Percentiles rank a stretch among this genome's conserved stretches.
These are phyloP conservation scores for Geranium rotundifolium DNA, from an alignment of 345 rosid genomes.

Conservation along the genomic window DNA sequence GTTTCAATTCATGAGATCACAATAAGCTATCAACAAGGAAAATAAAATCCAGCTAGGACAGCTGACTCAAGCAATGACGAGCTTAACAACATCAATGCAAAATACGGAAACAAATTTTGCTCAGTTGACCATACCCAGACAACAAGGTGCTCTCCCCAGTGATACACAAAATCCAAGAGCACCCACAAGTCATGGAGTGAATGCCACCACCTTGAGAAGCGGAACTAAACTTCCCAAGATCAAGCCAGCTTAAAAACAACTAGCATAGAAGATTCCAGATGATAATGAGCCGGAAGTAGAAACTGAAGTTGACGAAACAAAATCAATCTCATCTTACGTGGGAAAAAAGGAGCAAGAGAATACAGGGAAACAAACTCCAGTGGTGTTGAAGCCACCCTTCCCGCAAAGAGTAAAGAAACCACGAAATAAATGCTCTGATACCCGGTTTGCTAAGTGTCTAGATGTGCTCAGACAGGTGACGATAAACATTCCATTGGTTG, in stretches of 20 bases:
- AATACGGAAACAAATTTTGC: too few relatives aligned
- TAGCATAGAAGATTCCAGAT: too few relatives aligned
- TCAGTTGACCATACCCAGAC: neutral
- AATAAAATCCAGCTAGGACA: too few relatives aligned
- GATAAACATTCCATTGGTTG: neutral
- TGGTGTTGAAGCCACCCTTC: neutral
- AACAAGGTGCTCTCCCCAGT: neutral
- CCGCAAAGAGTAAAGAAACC: neutral
- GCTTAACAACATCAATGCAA: too few relatives aligned
- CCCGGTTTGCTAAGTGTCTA: neutral
- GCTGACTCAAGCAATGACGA: too few relatives aligned
- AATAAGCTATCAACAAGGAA: too few relatives aligned
- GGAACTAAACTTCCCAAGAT: neutral
- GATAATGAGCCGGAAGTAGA: neutral
- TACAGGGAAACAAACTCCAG: neutral
- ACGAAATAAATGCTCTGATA: neutral
- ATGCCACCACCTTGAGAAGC: neutral
- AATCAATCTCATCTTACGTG: neutral
- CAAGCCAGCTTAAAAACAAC: too few relatives aligned
- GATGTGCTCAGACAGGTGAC: neutral
- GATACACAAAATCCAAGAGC: neutral
- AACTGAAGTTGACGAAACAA: neutral
- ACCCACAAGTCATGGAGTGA: too few relatives aligned
- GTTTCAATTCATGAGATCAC: too few relatives aligned
- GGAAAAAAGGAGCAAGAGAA: neutral